These are phyloP conservation scores for Cladosporium sp. DNA, from an alignment of 2,329 filamentous ascomycete genomes.

Conservation along the genomic window DNA sequence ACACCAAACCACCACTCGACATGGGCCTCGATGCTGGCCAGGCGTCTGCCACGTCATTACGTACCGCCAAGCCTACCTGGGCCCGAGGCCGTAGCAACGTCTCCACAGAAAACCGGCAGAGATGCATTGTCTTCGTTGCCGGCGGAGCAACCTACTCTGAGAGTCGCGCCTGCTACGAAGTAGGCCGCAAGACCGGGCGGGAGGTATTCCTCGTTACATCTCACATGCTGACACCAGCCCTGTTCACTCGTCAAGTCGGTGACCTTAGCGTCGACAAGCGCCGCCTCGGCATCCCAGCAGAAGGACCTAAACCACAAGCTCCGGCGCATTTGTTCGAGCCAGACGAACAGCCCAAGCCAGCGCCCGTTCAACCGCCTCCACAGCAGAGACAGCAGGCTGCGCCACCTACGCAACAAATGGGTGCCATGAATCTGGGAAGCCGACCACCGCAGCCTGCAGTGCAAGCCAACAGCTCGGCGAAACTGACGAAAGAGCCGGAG, in stretches of 20 bases:
- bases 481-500: conserved; percentile 52
- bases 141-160: conserved; percentile 94
- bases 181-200: conserved; percentile 65
- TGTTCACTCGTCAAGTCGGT: conserved; percentile 77
- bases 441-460: conserved; percentile 25
- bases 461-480: conserved; percentile 28
- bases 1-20: conserved; percentile 55
- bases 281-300: conserved; percentile 73
- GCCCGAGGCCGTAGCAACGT: conserved; percentile 66
- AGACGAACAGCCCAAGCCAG: conserved; percentile 54
- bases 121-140: conserved; percentile 90
- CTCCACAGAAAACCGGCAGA: conserved; percentile 76
- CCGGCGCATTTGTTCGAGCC: conserved; percentile 83
- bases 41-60: conserved; percentile 60
- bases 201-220: conserved; percentile 87
- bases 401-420: conserved; percentile 53
- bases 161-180: conserved; percentile 81
- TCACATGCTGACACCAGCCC: conserved; percentile 83
- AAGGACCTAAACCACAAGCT: conserved; percentile 73
- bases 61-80: conserved; percentile 92
- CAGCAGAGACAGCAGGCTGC: conserved; percentile 17
- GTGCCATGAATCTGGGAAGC: conserved; percentile 49
- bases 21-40: conserved; percentile 54
- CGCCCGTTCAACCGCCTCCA: conserved; percentile 42
- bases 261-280: conserved; percentile 74